phyloP scores from a whole-genome alignment of 2,329 filamentous ascomycete genomes.

The Cytospora paraplurivora region DNA sequence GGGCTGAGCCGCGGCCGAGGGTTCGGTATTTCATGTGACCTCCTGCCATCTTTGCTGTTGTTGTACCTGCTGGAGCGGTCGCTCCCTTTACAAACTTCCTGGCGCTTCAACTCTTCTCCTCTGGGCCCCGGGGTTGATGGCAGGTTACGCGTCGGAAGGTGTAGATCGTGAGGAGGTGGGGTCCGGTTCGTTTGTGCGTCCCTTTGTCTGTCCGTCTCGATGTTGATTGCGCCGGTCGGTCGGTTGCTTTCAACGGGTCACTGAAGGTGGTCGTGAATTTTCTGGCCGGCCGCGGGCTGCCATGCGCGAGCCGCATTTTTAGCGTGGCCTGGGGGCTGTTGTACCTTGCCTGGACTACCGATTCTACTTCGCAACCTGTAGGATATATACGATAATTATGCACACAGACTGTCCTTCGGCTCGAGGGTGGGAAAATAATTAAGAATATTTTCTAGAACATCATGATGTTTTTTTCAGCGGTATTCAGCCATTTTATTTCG shows the following conservation, averaged over 20 bases:
- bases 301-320: conserved; percentile 12
- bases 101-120: not conserved
- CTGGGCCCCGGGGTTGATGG: not conserved
- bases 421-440: too few species aligned
- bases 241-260: not conserved
- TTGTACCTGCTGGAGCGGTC: conserved; percentile 6
- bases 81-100: not conserved
- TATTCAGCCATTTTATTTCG: too few species aligned
- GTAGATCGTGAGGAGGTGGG: conserved; percentile 1
- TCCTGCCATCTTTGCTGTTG: conserved; percentile 69
- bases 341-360: not conserved
- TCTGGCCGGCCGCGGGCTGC: conserved; percentile 17
- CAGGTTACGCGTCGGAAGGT: not conserved
- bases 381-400: not conserved
- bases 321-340: not conserved
- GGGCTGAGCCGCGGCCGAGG: conserved; percentile 80
- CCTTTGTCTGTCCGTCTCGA: not conserved
- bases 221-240: conserved; percentile 8
- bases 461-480: not conserved
- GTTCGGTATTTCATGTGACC: conserved; percentile 86
- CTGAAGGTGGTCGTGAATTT: conserved; percentile 19
- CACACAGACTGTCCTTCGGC: too few species aligned
- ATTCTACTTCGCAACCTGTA: not conserved
- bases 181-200: not conserved
- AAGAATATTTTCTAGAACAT: too few species aligned